phyloP scores from a whole-genome alignment of 305 asterid species.

The Vinca major region DNA sequence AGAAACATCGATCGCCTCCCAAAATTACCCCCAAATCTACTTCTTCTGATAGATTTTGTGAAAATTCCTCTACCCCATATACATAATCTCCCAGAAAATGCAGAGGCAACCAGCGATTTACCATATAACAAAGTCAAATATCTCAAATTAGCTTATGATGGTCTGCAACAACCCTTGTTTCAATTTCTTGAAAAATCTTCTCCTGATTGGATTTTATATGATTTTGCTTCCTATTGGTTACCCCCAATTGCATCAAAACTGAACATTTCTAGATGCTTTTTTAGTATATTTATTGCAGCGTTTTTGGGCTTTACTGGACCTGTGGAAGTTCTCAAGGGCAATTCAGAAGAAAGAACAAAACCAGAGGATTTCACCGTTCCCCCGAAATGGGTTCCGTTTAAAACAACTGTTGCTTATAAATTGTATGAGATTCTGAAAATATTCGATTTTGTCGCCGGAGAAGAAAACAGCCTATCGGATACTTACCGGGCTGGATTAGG shows the following conservation, averaged over 20 bases:
- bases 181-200: conserved; percentile 24
- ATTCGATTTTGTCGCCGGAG: background rate
- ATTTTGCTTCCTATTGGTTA: conserved; percentile 33
- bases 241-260: conserved; percentile 26
- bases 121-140: no score
- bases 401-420: conserved; percentile 24
- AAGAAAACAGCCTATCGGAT: no score
- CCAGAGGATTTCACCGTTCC: conserved; percentile 34
- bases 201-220: conserved; percentile 39
- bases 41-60: no score
- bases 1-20: no score
- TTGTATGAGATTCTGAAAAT: conserved; percentile 13
- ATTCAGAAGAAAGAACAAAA: conserved; percentile 11
- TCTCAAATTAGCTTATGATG: no score
- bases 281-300: conserved; percentile 21
- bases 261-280: conserved; percentile 15
- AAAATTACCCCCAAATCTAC: no score
- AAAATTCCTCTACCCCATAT: no score
- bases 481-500: no score
- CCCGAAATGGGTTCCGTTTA: conserved; percentile 39
- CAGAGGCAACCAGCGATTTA: no score
- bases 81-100: no score
- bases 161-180: no score
- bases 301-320: conserved; percentile 23
- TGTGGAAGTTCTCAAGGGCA: conserved; percentile 16